Conservation (phyloP, 495 filamentous ascomycete genomes). For the Podospora pseudopauciseta region DNA sequence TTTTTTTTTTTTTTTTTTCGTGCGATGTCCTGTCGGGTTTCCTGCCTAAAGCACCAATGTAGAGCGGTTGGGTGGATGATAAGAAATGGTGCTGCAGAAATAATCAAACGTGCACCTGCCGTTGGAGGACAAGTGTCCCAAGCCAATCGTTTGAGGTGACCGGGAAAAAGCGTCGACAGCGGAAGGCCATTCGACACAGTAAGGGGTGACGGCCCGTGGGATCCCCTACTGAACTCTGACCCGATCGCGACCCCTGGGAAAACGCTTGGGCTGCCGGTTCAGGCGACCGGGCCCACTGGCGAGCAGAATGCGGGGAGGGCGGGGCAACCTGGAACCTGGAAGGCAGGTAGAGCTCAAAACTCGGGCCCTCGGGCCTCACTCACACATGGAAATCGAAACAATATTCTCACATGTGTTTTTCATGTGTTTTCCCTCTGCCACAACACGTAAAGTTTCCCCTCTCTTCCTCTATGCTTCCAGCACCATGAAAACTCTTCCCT, state of each 20-base stretch:
- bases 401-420: background rate
- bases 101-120: background rate
- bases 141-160: background rate
- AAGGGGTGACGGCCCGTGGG: background rate
- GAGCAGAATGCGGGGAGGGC: background rate
- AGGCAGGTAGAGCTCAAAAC: background rate
- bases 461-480: background rate
- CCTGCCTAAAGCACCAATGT: background rate
- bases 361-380: background rate
- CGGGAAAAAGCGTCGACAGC: background rate
- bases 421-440: background rate
- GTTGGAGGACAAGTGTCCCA: background rate
- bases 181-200: background rate
- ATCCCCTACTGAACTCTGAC: background rate
- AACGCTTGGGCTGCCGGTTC: constrained; percentile 1
- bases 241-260: background rate
- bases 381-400: background rate
- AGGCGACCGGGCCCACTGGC: background rate
- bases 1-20: background rate
- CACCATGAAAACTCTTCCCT: background rate
- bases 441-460: background rate
- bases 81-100: background rate
- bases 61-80: background rate
- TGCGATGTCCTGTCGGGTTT: too few species aligned
- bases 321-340: too few species aligned